Percentiles rank a stretch among this genome's conserved stretches.
phyloP scores from a whole-genome alignment of 805 yeast genomes.

The Starmerella bacillaris region DNA sequence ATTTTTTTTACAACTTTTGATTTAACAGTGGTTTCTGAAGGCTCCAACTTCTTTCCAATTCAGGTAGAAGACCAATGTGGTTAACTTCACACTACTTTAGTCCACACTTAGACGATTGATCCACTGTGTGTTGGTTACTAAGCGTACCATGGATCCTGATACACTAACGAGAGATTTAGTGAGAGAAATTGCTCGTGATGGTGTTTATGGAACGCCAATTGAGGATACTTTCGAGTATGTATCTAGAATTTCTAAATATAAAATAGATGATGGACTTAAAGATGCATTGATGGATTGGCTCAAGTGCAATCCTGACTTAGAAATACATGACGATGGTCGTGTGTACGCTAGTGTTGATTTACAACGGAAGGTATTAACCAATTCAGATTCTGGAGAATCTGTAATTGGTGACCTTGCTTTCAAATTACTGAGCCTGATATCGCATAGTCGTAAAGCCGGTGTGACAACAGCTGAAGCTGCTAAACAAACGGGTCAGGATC shows the following conservation, averaged over 20 bases:
- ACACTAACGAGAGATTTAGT: background rate
- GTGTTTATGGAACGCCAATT: background rate
- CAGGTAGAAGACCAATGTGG: too few species aligned
- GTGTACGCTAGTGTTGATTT: constrained; percentile 21
- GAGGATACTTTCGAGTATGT: background rate
- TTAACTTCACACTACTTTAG: too few species aligned
- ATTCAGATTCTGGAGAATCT: constrained; percentile 19
- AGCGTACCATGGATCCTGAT: constrained; percentile 1
- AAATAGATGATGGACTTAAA: background rate
- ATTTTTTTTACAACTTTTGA: too few species aligned
- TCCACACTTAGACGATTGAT: too few species aligned
- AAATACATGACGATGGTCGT: constrained; percentile 8
- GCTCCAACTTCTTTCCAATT: too few species aligned
- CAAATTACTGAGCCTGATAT: constrained; percentile 23
- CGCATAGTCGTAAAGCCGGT: constrained; percentile 27
- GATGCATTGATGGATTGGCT: background rate
- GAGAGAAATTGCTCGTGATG: constrained; percentile 1
- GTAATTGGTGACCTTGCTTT: constrained; percentile 25
- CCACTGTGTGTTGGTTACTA: too few species aligned
- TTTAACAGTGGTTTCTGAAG: too few species aligned
- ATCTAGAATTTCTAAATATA: background rate
- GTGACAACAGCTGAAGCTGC: constrained; percentile 24
- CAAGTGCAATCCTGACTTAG: constrained; percentile 4
- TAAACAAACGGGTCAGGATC: constrained; percentile 25
- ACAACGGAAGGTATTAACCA: constrained; percentile 25